phyloP scores from a whole-genome alignment of 2,329 filamentous ascomycete genomes.

The Cercospora nicotianae region DNA sequence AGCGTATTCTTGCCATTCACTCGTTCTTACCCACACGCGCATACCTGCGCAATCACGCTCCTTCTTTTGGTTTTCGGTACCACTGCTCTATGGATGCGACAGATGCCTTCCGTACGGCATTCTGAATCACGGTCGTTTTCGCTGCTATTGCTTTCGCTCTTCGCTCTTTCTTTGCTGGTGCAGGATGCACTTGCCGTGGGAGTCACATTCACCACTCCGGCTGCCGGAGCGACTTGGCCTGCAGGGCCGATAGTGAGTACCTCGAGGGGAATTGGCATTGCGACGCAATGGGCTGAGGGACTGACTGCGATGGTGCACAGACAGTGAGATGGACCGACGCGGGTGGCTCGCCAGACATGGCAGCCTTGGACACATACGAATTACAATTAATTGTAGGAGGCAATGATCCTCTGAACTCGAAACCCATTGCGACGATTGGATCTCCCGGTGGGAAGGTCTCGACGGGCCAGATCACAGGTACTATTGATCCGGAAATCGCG shows the following conservation, averaged over 20 bases:
- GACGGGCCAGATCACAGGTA: slow-evolving; percentile 14
- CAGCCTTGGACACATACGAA: slow-evolving; percentile 20
- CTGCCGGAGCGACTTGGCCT: slow-evolving; percentile 23
- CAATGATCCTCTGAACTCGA: slow-evolving; percentile 23
- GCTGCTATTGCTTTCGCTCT: slow-evolving; percentile 10
- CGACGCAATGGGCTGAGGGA: neutral
- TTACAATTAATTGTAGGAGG: slow-evolving; percentile 27
- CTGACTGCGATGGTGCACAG: neutral
- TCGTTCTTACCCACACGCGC: neutral
- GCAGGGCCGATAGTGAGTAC: slow-evolving; percentile 19
- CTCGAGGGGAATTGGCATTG: too few relatives aligned
- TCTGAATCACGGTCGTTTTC: slow-evolving; percentile 13
- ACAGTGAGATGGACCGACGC: slow-evolving; percentile 27
- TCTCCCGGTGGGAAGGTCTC: slow-evolving; percentile 14
- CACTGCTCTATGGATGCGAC: neutral
- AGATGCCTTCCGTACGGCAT: slow-evolving; percentile 13
- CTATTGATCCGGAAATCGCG: slow-evolving; percentile 22
- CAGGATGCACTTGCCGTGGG: slow-evolving; percentile 21
- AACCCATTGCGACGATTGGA: slow-evolving; percentile 24
- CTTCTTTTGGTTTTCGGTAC: neutral
- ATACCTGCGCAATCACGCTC: neutral
- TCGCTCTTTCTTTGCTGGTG: slow-evolving; percentile 17
- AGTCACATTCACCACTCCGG: slow-evolving; percentile 23
- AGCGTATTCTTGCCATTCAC: neutral
- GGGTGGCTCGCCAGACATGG: slow-evolving; percentile 23